Evolutionary conservation across 1,139 yeast species (phyloP), one percentile per base, ranked within the genome.

Genomic region (Protomyces arabidopsidicola): DNA sequence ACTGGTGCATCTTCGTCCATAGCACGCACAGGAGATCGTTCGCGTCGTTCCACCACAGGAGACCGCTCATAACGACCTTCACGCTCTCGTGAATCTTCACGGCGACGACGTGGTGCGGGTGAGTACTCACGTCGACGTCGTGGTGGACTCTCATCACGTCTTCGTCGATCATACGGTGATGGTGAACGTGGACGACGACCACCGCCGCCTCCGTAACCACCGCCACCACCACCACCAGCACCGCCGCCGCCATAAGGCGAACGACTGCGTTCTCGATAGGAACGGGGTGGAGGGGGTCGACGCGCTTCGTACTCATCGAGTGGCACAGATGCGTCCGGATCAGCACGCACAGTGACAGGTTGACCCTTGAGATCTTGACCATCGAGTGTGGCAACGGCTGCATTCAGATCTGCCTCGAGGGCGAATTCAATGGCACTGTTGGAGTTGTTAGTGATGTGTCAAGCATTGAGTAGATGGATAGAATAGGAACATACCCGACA

Each of bases 341-440:
- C 72, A 14, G 68, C 71, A 42, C 65, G 65, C 35, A 71, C 67
- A 9, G 63, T 63, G 18, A 71, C 67, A 14, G 63, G 58, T 35
- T 63, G 55, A 31, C 72, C 73, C 56, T 69, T 68, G 45, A 70
- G 62, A 12, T 66, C 70, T 35, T 70, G 66, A 22, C 68, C 70
- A 27, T 65, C 66, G 45, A 71, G 68, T 35, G 65, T 69, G 39
- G 67, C 67, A 60, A 71, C 53, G n/a, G 70, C 72, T 27, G 59
- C 53, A 27, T 68, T 69, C 31, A 71, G 67, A 54, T 71, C 73
- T n/a, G 67, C 70, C 51, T 69, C 68, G 36, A 69, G 61, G 45
- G 69, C 69, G 53, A 70, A 68, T 56, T 71, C 73, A 60, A 71
- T 67, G 35, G 68, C 70, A 45, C 72, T 71, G 59, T 10, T 36